Evolutionary conservation across 2,329 filamentous ascomycete species (phyloP), one percentile per base, ranked within the genome.

Genomic region (Hypoxylon rubiginosum): DNA sequence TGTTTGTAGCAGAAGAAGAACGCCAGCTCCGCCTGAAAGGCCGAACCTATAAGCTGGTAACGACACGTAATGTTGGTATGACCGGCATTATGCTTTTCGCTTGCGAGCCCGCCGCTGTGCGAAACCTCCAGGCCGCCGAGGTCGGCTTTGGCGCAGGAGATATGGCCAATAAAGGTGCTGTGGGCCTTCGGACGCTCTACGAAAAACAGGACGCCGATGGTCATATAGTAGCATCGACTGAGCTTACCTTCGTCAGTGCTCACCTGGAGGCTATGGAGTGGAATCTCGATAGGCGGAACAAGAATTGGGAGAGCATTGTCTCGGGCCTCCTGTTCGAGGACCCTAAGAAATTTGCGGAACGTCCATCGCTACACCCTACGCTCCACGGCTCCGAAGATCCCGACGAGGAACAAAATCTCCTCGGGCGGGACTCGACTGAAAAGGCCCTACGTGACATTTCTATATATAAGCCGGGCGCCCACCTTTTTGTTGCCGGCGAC

Each of bases 151-250:
- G 96, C 0, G 79, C 94, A 0, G 90, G 90, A 62, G 91, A 95
- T 53, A 96, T 97, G 91, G 96, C 94, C 15, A 97, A 97, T 79
- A 99, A 99, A 80, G 96, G 95, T 30, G 95, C 94, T 3, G 91
- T 97, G 0, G 96, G 91, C 0, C 84, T 95, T 66, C 86, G 94
- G 34, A 79, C 96, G 46, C 84, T 88, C 13, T 91, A 92, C 13
- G 72, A 72, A 4, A 80, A 82, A 43, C 77, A 81, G 3, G 76
- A 76, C 21, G 75, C 73, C 5, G 68, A 77, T 61, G 74, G 70
- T 49, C 73, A 69, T 30, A 71, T 68, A 9, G 75, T 68, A 52
- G 82, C 82, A 41, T 59, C 55, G 4, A 86, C 91, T 26, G 88
- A 92, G 73, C 78, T 97, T 59, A 97, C 93, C 0, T 96, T 98